Conservation (phyloP, 2,329 filamentous ascomycete species). For the Xylariaceae sp. region DNA sequence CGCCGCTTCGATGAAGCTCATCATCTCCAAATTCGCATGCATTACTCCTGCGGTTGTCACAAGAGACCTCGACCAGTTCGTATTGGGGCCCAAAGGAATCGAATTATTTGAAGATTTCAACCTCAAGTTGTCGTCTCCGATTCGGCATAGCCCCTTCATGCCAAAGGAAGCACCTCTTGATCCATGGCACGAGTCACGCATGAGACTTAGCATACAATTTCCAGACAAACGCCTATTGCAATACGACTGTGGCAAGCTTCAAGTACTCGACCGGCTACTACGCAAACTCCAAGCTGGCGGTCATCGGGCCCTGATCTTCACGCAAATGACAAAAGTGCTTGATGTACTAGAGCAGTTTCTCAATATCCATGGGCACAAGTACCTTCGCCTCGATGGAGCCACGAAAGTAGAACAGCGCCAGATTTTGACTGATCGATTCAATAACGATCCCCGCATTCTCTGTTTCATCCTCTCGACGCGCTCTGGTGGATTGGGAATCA, state of each 20-base stretch:
- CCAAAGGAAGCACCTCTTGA: slow-evolving; percentile 57
- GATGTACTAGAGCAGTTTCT: slow-evolving; percentile 97
- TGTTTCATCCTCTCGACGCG: slow-evolving; percentile 94
- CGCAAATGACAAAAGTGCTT: slow-evolving; percentile 97
- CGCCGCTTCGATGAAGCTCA: slow-evolving; percentile 64
- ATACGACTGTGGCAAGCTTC: slow-evolving; percentile 95
- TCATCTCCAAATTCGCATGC: slow-evolving; percentile 83
- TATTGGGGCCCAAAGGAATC: slow-evolving; percentile 57
- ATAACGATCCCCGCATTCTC: slow-evolving; percentile 84
- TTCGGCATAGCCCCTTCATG: slow-evolving; percentile 51
- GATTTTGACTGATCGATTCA: slow-evolving; percentile 93
- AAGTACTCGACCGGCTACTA: slow-evolving; percentile 79
- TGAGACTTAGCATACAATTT: slow-evolving; percentile 91
- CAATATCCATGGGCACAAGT: slow-evolving; percentile 96
- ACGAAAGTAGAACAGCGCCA: slow-evolving; percentile 95
- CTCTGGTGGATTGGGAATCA: slow-evolving; percentile 92
- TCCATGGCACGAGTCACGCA: slow-evolving; percentile 88
- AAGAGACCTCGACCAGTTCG: slow-evolving; percentile 63
- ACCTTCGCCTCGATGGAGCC: slow-evolving; percentile 90
- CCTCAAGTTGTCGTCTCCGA: slow-evolving; percentile 51
- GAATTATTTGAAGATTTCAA: slow-evolving; percentile 52
- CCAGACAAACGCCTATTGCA: slow-evolving; percentile 94
- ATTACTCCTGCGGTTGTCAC: slow-evolving; percentile 86
- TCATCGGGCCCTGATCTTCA: slow-evolving; percentile 94
- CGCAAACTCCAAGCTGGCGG: slow-evolving; percentile 82